A percentile compares a stretch with the other conserved stretches of the same genome.
These are phyloP conservation scores for Silene noctiflora DNA, from an alignment of 179 eudicot species.

Conservation along the genomic window DNA sequence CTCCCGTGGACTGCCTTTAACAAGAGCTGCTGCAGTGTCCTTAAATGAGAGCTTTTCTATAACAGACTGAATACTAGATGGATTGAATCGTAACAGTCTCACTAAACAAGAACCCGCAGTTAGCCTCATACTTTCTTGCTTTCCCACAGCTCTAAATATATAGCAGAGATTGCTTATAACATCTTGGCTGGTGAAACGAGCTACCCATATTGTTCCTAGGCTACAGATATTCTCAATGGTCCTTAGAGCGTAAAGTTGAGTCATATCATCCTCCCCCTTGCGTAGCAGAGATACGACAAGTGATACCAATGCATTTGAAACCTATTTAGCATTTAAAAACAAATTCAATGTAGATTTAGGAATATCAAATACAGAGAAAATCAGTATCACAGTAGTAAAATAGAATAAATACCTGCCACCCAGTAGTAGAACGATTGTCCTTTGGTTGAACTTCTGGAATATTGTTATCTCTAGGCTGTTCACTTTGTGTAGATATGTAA, in stretches of 20 bases:
- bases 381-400: slow-evolving; percentile 12
- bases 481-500: slow-evolving; percentile 85
- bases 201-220: slow-evolving; percentile 88
- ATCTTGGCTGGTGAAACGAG: slow-evolving; percentile 89
- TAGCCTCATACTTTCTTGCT: slow-evolving; percentile 83
- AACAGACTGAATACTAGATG: slow-evolving; percentile 62
- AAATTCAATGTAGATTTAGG: not conserved
- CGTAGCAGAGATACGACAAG: slow-evolving; percentile 75
- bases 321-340: slow-evolving; percentile 42
- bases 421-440: slow-evolving; percentile 57
- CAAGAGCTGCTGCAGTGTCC: slow-evolving; percentile 65
- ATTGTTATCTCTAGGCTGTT: slow-evolving; percentile 51
- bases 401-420: slow-evolving; percentile 78
- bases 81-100: slow-evolving; percentile 77
- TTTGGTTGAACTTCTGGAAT: slow-evolving; percentile 69
- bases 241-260: slow-evolving; percentile 91
- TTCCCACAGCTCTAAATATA: slow-evolving; percentile 76
- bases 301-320: slow-evolving; percentile 72
- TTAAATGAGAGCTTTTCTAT: slow-evolving; percentile 70
- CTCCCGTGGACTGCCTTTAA: slow-evolving; percentile 86
- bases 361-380: not conserved
- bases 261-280: slow-evolving; percentile 89
- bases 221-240: slow-evolving; percentile 93
- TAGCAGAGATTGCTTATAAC: slow-evolving; percentile 79
- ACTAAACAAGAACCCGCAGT: slow-evolving; percentile 95